A percentile compares a stretch with the other conserved stretches of the same genome.
Conservation (phyloP, 306 rosid genomes). For the Cucumis hystrix region DNA sequence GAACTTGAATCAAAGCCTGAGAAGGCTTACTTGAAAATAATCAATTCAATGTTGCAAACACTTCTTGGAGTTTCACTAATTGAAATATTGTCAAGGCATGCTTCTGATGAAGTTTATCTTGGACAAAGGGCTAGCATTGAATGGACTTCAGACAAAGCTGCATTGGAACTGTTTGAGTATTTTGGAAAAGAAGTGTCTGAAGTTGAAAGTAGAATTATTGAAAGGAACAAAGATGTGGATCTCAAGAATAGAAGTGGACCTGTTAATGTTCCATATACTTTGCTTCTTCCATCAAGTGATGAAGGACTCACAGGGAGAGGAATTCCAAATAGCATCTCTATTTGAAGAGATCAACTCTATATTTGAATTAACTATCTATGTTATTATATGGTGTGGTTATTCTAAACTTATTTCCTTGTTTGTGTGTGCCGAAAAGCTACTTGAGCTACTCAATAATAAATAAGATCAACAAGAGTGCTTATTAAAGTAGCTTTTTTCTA, state of each 20-base stretch:
- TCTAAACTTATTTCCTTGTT: no score
- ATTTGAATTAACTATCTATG: no score
- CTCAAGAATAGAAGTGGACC: slow-evolving; percentile 48
- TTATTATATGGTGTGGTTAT: no score
- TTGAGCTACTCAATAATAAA: no score
- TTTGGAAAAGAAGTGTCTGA: slow-evolving; percentile 35
- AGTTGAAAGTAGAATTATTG: slow-evolving; percentile 19
- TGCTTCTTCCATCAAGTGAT: slow-evolving; percentile 37
- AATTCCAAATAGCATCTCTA: slow-evolving; percentile 60
- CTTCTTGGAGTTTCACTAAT: not conserved
- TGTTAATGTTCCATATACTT: slow-evolving; percentile 43
- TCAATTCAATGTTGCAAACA: not conserved
- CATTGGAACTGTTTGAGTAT: slow-evolving; percentile 29
- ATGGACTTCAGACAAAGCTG: slow-evolving; percentile 49
- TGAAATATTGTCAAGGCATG: not conserved
- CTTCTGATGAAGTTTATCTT: slow-evolving; percentile 36
- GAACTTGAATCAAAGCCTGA: not conserved
- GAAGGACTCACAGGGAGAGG: slow-evolving; percentile 57
- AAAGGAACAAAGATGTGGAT: slow-evolving; percentile 31
- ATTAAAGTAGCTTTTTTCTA: no score
- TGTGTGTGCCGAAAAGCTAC: no score
- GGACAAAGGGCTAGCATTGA: slow-evolving; percentile 45
- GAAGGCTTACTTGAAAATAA: not conserved
- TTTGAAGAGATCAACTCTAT: not conserved
- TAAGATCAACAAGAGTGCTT: no score